Evolutionary conservation across 805 yeast genomes (phyloP).

Genomic region (Huiozyma sinensis): DNA sequence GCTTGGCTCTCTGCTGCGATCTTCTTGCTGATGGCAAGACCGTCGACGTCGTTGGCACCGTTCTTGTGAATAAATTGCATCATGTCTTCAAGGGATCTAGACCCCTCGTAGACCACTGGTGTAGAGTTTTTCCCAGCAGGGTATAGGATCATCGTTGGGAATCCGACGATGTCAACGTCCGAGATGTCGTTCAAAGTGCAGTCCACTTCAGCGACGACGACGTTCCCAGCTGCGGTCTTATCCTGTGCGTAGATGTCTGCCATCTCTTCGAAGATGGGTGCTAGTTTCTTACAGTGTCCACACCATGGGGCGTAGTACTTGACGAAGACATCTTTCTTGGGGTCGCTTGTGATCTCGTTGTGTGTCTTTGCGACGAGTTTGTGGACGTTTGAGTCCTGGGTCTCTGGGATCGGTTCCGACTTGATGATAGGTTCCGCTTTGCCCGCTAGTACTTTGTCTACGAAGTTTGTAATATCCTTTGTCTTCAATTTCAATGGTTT

Average conservation of each 20-base stretch:
- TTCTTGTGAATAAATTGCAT: constrained; percentile 59
- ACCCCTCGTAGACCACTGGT: constrained; percentile 56
- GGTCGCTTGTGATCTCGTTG: constrained; percentile 50
- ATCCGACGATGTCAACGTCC: constrained; percentile 70
- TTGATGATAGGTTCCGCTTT: constrained; percentile 61
- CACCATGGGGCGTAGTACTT: constrained; percentile 98
- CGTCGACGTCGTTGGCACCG: constrained; percentile 56
- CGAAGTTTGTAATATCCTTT: constrained; percentile 47
- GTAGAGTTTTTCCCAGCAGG: constrained; percentile 72
- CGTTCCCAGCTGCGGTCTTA: constrained; percentile 37
- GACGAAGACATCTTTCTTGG: constrained; percentile 60
- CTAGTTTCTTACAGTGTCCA: constrained; percentile 89
- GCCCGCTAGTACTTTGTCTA: constrained; percentile 53
- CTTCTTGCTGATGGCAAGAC: constrained; percentile 26
- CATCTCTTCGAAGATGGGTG: constrained; percentile 82
- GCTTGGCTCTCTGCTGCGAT: constrained; percentile 10
- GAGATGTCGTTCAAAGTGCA: constrained; percentile 79
- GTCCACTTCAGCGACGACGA: constrained; percentile 77
- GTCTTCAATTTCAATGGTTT: constrained; percentile 34
- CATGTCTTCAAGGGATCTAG: constrained; percentile 66
- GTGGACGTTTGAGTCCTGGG: constrained; percentile 64
- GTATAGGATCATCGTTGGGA: constrained; percentile 85
- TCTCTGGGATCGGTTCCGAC: constrained; percentile 77
- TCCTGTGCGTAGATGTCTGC: constrained; percentile 55
- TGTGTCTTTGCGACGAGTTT: constrained; percentile 80